A percentile compares a stretch with the other conserved stretches of the same genome.
These are phyloP conservation scores for Achaetomium macrosporum DNA, from an alignment of 2,329 filamentous ascomycete genomes.

Conservation along the genomic window DNA sequence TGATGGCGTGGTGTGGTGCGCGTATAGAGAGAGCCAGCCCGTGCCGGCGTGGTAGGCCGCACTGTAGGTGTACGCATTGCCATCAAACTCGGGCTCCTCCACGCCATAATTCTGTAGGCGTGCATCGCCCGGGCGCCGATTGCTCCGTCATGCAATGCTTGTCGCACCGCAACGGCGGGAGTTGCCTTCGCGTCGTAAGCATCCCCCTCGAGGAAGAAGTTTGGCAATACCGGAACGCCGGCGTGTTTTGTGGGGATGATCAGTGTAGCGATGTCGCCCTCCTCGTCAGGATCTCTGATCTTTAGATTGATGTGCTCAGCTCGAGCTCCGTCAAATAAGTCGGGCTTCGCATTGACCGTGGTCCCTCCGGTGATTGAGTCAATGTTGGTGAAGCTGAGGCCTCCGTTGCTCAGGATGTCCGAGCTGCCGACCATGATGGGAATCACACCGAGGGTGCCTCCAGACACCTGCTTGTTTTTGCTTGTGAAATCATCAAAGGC, in stretches of 20 bases:
- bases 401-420: constrained; percentile 1
- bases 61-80: constrained; percentile 28
- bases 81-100: constrained; percentile 32
- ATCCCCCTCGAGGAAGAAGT: constrained; percentile 6
- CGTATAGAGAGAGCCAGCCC: constrained; percentile 13
- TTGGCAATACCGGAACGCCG: constrained; percentile 8
- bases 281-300: not conserved
- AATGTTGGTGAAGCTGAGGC: constrained; percentile 5
- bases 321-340: constrained; percentile 18
- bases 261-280: not conserved
- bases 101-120: constrained; percentile 32
- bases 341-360: constrained; percentile 3
- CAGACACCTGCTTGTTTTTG: constrained; percentile 12
- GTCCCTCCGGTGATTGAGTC: not conserved
- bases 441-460: constrained; percentile 7
- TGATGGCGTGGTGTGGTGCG: constrained; percentile 6
- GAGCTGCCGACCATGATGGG: constrained; percentile 8
- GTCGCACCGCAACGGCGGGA: constrained; percentile 23
- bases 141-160: constrained; percentile 35
- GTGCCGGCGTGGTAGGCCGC: constrained; percentile 23
- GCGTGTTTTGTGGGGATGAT: constrained; percentile 21
- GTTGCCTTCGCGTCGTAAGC: too few relatives aligned
- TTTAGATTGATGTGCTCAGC: not conserved
- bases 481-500: constrained; percentile 20
- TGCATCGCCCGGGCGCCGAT: constrained; percentile 33